Percentiles rank a stretch among this genome's conserved stretches.
phyloP scores from a whole-genome alignment of 495 filamentous ascomycete species.

The Penicillium macrosclerotiorum region DNA sequence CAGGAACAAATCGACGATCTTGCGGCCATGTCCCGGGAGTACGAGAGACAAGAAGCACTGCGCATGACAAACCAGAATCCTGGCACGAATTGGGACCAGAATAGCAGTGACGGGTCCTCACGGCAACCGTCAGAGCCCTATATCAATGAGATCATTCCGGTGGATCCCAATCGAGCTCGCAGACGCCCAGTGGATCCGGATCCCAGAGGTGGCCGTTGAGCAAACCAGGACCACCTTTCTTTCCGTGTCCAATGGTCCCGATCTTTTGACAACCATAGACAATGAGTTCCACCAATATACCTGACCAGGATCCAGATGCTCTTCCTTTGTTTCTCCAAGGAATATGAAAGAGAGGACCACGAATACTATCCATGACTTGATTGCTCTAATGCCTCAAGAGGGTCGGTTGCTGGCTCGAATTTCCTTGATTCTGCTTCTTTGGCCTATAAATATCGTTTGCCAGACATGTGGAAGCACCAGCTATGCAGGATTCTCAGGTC shows the following conservation, averaged over 20 bases:
- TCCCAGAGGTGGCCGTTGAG: constrained; percentile 29
- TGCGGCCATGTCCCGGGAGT: constrained; percentile 48
- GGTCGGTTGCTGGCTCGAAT: too few relatives aligned
- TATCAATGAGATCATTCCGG: constrained; percentile 51
- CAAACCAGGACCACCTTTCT: background rate
- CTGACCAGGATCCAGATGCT: too few relatives aligned
- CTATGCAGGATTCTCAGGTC: too few relatives aligned
- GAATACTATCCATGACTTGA: too few relatives aligned
- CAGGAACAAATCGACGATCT: constrained; percentile 57
- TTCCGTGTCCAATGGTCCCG: background rate
- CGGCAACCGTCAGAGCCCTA: constrained; percentile 38
- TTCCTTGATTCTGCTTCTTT: too few relatives aligned
- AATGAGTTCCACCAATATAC: too few relatives aligned
- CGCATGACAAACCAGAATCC: constrained; percentile 41
- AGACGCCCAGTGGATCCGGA: constrained; percentile 32
- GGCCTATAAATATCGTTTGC: too few relatives aligned
- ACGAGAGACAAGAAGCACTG: constrained; percentile 50
- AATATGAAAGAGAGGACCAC: too few relatives aligned
- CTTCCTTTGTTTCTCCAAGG: too few relatives aligned
- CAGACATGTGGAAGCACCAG: too few relatives aligned
- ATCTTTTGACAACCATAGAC: too few relatives aligned
- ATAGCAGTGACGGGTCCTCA: constrained; percentile 14
- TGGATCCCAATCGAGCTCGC: constrained; percentile 32
- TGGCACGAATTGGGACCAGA: constrained; percentile 1
- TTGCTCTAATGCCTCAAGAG: too few relatives aligned